Conservation (phyloP, 106 monocot species). For the Acorus gramineus region DNA sequence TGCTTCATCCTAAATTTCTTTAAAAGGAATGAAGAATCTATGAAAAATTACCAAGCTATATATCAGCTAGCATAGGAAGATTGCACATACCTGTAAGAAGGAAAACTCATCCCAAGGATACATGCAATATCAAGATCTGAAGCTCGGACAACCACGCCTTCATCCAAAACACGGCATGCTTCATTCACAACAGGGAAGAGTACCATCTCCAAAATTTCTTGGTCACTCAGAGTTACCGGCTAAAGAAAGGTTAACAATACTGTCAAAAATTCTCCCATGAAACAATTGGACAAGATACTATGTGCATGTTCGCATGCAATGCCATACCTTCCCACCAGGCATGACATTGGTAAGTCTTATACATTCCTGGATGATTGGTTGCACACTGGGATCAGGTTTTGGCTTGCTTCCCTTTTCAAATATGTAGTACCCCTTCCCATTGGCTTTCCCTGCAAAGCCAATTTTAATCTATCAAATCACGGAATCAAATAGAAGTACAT, state of each 20-base stretch:
- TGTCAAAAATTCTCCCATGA: too few species aligned
- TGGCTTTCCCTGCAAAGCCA: background rate
- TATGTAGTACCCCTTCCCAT: background rate
- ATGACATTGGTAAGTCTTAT: background rate
- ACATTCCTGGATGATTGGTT: background rate
- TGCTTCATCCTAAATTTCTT: too few species aligned
- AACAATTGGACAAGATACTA: too few species aligned
- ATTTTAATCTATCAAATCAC: background rate
- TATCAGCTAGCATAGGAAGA: too few species aligned
- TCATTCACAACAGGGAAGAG: slow-evolving; percentile 10
- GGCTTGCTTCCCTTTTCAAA: background rate
- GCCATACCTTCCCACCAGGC: background rate
- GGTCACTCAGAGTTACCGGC: background rate
- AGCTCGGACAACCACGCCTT: background rate
- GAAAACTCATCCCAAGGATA: slow-evolving; percentile 8
- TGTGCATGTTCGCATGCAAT: too few species aligned
- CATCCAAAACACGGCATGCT: slow-evolving; percentile 7
- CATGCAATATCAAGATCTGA: slow-evolving; percentile 13
- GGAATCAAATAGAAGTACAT: background rate
- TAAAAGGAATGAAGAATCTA: too few species aligned
- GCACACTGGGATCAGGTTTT: background rate
- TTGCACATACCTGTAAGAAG: slow-evolving; percentile 1
- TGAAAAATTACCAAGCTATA: too few species aligned
- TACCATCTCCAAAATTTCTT: slow-evolving; percentile 12
- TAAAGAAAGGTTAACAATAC: too few species aligned